Conservation (phyloP, 202 grass and related monocot genomes). For the Schoenoplectus tabernaemontani region DNA sequence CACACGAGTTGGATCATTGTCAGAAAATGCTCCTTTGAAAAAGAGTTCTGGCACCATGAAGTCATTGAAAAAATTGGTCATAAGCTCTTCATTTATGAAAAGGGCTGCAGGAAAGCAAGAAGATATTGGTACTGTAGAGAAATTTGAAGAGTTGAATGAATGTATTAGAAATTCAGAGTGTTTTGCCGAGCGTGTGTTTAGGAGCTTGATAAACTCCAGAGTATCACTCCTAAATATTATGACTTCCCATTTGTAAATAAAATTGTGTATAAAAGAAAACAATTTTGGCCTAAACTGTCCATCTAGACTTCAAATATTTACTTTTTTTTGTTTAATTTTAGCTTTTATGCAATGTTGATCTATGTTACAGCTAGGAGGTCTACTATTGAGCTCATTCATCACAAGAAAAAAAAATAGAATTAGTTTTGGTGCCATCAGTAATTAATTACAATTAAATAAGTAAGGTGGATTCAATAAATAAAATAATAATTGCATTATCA, state of each 20-base stretch:
- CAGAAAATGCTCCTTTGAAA: neutral
- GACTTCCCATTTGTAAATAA: slow-evolving; percentile 35
- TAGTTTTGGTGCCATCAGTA: neutral
- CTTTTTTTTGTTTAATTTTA: neutral
- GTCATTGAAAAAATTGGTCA: slow-evolving; percentile 1
- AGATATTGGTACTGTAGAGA: neutral
- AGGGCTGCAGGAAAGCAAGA: neutral
- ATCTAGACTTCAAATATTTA: neutral
- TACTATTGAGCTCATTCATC: neutral
- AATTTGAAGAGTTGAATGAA: slow-evolving; percentile 23
- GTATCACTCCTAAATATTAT: slow-evolving; percentile 58
- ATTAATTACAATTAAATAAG: too few species aligned
- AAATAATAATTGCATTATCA: too few species aligned
- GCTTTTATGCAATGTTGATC: neutral
- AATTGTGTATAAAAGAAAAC: neutral
- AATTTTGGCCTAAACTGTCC: neutral
- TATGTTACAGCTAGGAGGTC: neutral
- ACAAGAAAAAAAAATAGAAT: neutral
- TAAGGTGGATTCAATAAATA: too few species aligned
- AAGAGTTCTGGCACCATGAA: neutral
- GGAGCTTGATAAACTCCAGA: slow-evolving; percentile 37
- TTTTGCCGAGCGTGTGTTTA: slow-evolving; percentile 32
- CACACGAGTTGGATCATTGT: neutral
- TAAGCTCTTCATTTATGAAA: slow-evolving; percentile 25
- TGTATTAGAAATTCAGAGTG: slow-evolving; percentile 34